Percentiles rank a stretch among this genome's conserved stretches.
These are phyloP conservation scores for Exophiala sp. DNA, from an alignment of 2,329 filamentous ascomycete genomes.

Conservation along the genomic window DNA sequence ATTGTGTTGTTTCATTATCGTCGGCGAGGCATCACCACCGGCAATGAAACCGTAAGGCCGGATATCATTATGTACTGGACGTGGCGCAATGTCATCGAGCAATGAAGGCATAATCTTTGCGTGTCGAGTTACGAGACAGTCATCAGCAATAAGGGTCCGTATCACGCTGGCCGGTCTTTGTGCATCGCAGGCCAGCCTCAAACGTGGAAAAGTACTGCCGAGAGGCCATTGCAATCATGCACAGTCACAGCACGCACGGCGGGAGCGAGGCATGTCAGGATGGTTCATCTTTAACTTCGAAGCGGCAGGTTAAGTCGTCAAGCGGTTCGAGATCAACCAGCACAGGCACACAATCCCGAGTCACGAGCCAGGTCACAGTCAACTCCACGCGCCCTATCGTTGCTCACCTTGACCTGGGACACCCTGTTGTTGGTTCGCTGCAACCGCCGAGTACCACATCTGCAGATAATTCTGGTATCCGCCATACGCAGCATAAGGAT, in stretches of 20 bases:
- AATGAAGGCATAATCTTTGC: background rate
- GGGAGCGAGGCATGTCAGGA: constrained; percentile 6
- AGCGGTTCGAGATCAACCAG: constrained; percentile 15
- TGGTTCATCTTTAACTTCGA: constrained; percentile 7
- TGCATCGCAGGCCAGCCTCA: background rate
- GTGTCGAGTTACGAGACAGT: constrained; percentile 4
- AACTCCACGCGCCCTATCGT: constrained; percentile 28
- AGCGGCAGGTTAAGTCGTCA: constrained; percentile 19
- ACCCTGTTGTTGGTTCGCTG: constrained; percentile 46
- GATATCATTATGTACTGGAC: background rate
- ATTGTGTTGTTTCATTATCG: background rate
- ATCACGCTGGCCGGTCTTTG: constrained; percentile 3
- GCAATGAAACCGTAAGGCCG: background rate
- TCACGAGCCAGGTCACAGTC: constrained; percentile 25
- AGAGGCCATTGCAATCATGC: constrained; percentile 3
- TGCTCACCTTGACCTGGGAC: constrained; percentile 30
- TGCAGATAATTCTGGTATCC: constrained; percentile 75
- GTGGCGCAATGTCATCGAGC: background rate
- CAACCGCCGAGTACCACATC: constrained; percentile 70
- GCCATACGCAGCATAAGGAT: constrained; percentile 74
- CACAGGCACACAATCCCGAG: constrained; percentile 14
- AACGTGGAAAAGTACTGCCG: background rate
- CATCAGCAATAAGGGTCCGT: constrained; percentile 8
- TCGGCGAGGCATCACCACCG: background rate
- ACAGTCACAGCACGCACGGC: constrained; percentile 18